A percentile compares a stretch with the other conserved stretches of the same genome.
phyloP scores from a whole-genome alignment of 441 rosid species.

The Corymbia calophylla region DNA sequence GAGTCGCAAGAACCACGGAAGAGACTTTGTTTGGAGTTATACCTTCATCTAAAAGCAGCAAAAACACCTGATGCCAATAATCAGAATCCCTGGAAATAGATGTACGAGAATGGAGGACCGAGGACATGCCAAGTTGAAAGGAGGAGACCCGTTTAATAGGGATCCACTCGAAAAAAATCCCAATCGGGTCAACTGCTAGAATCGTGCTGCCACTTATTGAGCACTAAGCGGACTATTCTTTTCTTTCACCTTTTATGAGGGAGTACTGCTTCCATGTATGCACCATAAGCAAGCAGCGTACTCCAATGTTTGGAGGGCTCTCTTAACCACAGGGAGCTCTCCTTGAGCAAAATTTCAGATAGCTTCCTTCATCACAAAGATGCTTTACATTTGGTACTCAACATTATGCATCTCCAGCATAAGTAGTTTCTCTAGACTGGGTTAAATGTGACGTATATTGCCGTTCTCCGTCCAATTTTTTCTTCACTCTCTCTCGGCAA shows the following conservation, averaged over 20 bases:
- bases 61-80: not conserved
- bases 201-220: not conserved
- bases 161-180: not conserved
- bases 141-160: not conserved
- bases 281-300: not conserved
- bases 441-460: not conserved
- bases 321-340: not conserved
- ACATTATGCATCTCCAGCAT: not conserved
- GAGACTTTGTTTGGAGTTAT: not conserved
- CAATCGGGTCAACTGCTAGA: not conserved
- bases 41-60: not conserved
- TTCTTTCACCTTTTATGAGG: slow-evolving; percentile 72
- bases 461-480: not conserved
- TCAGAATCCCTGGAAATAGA: not conserved
- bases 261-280: slow-evolving; percentile 18
- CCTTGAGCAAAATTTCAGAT: not conserved
- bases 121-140: not conserved
- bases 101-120: not conserved
- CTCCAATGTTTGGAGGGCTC: not conserved
- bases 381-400: not conserved
- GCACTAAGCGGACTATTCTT: slow-evolving; percentile 29
- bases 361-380: not conserved
- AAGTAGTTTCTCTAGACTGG: not conserved
- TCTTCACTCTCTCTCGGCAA: too few relatives aligned
- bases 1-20: not conserved